phyloP scores from a whole-genome alignment of 768 basidiomycete genomes.

The Xerocomellus chrysenteron region DNA sequence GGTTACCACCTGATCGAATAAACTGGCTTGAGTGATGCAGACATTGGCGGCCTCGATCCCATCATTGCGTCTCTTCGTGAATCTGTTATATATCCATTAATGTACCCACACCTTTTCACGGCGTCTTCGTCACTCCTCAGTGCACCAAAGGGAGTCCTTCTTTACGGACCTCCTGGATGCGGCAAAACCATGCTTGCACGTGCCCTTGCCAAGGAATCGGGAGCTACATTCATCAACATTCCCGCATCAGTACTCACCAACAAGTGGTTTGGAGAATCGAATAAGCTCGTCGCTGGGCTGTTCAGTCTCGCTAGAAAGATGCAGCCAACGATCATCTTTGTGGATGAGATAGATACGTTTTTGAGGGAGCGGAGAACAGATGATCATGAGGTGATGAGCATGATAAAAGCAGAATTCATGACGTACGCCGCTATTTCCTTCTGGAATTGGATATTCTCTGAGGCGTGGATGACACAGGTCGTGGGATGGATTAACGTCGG shows the following conservation, averaged over 20 bases:
- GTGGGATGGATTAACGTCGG: constrained; percentile 92
- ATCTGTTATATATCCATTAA: constrained; percentile 92
- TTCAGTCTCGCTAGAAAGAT: constrained; percentile 93
- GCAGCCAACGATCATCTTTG: constrained; percentile 96
- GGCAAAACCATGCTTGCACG: constrained; percentile 99
- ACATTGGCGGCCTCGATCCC: constrained; percentile 91
- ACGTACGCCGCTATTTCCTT: constrained; percentile 51
- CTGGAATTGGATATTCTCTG: neutral
- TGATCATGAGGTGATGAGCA: constrained; percentile 96
- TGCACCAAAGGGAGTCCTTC: constrained; percentile 93
- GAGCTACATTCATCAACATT: constrained; percentile 94
- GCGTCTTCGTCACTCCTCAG: constrained; percentile 78
- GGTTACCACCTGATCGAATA: neutral
- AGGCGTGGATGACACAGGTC: constrained; percentile 45
- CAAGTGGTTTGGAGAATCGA: constrained; percentile 88
- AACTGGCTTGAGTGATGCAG: constrained; percentile 33
- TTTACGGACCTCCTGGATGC: constrained; percentile 96
- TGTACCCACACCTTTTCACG: constrained; percentile 85
- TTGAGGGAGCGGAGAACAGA: constrained; percentile 81
- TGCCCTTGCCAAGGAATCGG: constrained; percentile 94
- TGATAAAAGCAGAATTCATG: constrained; percentile 98
- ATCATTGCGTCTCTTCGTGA: constrained; percentile 90
- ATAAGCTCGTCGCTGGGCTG: constrained; percentile 92
- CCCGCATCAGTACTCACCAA: constrained; percentile 71
- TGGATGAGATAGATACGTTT: constrained; percentile 98